These are phyloP conservation scores for Daphne laureola DNA, from an alignment of 441 rosid genomes.

Conservation along the genomic window DNA sequence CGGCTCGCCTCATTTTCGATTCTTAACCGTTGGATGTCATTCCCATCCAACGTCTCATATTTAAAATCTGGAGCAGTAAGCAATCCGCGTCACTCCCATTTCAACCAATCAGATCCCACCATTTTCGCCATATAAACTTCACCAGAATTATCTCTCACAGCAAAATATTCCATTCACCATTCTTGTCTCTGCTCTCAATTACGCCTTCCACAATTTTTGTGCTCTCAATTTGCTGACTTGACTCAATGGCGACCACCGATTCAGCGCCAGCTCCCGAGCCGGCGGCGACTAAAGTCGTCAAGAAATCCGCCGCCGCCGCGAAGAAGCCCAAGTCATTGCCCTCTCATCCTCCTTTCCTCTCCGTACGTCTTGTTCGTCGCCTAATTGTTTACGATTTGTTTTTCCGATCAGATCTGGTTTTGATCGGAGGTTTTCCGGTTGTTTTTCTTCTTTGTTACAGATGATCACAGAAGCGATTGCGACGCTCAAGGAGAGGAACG, in stretches of 20 bases:
- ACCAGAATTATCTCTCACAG: background rate
- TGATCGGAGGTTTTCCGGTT: background rate
- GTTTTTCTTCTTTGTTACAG: conserved; percentile 21
- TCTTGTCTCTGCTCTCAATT: background rate
- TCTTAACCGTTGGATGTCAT: conserved; percentile 38
- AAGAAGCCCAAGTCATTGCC: conserved; percentile 38
- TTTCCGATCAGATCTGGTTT: background rate
- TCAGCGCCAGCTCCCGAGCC: conserved; percentile 23
- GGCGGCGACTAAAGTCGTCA: conserved; percentile 24
- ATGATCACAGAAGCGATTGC: conserved; percentile 77
- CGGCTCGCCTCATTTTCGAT: conserved; percentile 4
- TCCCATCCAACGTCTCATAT: conserved; percentile 51
- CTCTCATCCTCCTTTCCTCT: conserved; percentile 69
- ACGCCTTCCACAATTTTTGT: background rate
- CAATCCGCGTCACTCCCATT: conserved; percentile 44
- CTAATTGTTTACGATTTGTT: background rate
- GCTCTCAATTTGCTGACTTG: background rate
- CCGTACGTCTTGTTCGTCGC: conserved; percentile 32
- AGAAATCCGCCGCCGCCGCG: conserved; percentile 39
- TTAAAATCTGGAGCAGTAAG: conserved; percentile 30
- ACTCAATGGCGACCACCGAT: conserved; percentile 28
- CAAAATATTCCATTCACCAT: background rate
- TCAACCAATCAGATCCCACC: conserved; percentile 50
- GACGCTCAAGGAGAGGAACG: conserved; percentile 71
- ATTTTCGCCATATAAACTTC: conserved; percentile 1